Conservation (phyloP, 345 rosid genomes). For the Acer yangbiense region DNA sequence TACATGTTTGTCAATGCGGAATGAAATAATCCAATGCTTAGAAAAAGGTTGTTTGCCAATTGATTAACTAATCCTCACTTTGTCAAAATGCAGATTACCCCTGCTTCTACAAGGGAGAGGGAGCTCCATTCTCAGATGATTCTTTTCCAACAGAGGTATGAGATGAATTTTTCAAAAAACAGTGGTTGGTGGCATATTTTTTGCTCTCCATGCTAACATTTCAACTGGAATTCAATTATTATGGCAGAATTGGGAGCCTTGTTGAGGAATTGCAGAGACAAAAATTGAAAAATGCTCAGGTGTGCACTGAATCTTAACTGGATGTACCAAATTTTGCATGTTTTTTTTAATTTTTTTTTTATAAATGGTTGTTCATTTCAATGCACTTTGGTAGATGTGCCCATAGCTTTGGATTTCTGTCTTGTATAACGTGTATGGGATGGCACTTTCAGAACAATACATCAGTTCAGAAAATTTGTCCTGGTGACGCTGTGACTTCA, state of each 20-base stretch:
- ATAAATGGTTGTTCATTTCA: neutral
- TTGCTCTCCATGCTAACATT: neutral
- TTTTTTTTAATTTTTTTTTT: neutral
- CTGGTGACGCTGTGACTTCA: neutral
- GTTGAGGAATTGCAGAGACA: conserved; percentile 81
- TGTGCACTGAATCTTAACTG: conserved; percentile 25
- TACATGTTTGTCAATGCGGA: neutral
- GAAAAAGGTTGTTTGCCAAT: neutral
- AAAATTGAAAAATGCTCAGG: conserved; percentile 74
- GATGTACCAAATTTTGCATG: neutral
- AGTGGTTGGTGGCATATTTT: neutral
- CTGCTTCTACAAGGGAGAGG: conserved; percentile 61
- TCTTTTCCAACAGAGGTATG: conserved; percentile 81
- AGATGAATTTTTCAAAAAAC: neutral
- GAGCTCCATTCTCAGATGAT: conserved; percentile 73
- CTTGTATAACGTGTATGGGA: neutral
- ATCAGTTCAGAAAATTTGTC: neutral
- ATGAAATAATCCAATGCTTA: neutral
- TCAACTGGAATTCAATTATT: conserved; percentile 29
- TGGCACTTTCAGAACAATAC: neutral
- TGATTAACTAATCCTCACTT: conserved; percentile 18
- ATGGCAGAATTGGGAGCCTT: conserved; percentile 63
- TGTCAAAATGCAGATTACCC: conserved; percentile 49
- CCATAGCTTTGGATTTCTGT: neutral
- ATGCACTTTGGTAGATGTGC: neutral